Evolutionary conservation across 768 basidiomycete genomes (phyloP).

Genomic region (Paxillus ammoniavirescens): DNA sequence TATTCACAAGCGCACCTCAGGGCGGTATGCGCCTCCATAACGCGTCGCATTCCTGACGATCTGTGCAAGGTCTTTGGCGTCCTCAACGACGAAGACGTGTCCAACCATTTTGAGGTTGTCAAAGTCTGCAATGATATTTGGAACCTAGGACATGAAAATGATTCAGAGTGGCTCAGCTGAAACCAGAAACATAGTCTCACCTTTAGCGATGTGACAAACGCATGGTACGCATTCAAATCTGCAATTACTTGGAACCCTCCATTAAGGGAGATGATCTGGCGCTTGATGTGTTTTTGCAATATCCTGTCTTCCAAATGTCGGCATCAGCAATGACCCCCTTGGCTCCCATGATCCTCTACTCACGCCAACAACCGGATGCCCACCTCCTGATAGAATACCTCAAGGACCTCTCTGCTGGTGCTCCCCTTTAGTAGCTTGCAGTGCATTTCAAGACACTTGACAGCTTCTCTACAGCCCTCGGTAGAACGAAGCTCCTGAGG

Average conservation of each 20-base stretch:
- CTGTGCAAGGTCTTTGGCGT: slow-evolving; percentile 94
- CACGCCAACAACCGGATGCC: slow-evolving; percentile 85
- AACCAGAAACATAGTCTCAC: slow-evolving; percentile 34
- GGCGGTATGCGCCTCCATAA: slow-evolving; percentile 92
- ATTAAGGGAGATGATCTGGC: slow-evolving; percentile 91
- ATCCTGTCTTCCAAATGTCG: slow-evolving; percentile 52
- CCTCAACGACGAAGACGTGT: slow-evolving; percentile 93
- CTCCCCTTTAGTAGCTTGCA: slow-evolving; percentile 90
- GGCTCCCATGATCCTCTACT: slow-evolving; percentile 34
- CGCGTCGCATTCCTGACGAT: slow-evolving; percentile 94
- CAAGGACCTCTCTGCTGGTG: slow-evolving; percentile 93
- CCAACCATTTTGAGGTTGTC: slow-evolving; percentile 96
- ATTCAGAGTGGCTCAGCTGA: not conserved
- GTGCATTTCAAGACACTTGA: slow-evolving; percentile 85
- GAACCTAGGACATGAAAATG: slow-evolving; percentile 44
- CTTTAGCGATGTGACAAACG: slow-evolving; percentile 85
- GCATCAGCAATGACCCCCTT: not conserved
- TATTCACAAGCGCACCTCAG: slow-evolving; percentile 60
- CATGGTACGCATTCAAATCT: slow-evolving; percentile 91
- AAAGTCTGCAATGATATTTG: slow-evolving; percentile 84
- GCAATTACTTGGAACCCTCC: slow-evolving; percentile 97
- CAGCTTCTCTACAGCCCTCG: slow-evolving; percentile 83
- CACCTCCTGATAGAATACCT: slow-evolving; percentile 98
- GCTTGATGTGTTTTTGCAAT: slow-evolving; percentile 93
- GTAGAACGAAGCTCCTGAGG: slow-evolving; percentile 84